A percentile compares a stretch with the other conserved stretches of the same genome.
Evolutionary conservation across 768 basidiomycete genomes (phyloP).

Genomic region (Trametes cinnabarina): DNA sequence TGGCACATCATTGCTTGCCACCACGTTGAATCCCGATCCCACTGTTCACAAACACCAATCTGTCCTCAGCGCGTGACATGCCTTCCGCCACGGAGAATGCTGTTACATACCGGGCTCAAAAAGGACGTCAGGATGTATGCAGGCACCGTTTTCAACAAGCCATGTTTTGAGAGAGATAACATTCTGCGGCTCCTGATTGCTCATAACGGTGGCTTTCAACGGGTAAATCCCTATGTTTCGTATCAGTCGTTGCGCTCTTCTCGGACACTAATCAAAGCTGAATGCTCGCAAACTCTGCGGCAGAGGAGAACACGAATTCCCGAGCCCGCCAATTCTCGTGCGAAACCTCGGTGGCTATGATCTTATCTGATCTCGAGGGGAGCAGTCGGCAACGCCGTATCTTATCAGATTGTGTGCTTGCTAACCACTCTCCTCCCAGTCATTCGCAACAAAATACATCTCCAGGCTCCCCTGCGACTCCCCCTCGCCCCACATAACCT

Average conservation of each 20-base stretch:
- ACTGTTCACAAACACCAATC: conserved; percentile 8
- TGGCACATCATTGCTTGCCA: conserved; percentile 48
- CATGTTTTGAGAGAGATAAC: conserved; percentile 45
- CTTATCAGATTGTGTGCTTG: conserved; percentile 30
- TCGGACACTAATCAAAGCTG: too few species aligned
- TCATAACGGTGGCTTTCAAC: neutral
- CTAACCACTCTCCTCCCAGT: conserved; percentile 11
- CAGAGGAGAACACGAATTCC: too few species aligned
- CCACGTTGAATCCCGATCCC: conserved; percentile 44
- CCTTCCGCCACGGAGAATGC: neutral
- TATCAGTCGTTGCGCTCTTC: too few species aligned
- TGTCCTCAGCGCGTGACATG: conserved; percentile 4
- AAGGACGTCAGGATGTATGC: conserved; percentile 45
- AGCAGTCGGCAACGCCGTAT: conserved; percentile 5
- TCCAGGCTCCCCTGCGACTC: neutral
- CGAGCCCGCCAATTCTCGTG: too few species aligned
- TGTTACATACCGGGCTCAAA: conserved; percentile 46
- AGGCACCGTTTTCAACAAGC: conserved; percentile 48
- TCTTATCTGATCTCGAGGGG: conserved; percentile 11
- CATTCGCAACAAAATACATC: neutral
- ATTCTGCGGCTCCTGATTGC: conserved; percentile 14
- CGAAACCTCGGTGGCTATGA: too few species aligned
- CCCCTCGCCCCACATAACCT: neutral
- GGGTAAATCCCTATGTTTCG: too few species aligned
- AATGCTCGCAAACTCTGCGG: too few species aligned